Base-by-base conservation (phyloP, 2,329 filamentous ascomycete species). In the Phialophora chinensis region DNA sequence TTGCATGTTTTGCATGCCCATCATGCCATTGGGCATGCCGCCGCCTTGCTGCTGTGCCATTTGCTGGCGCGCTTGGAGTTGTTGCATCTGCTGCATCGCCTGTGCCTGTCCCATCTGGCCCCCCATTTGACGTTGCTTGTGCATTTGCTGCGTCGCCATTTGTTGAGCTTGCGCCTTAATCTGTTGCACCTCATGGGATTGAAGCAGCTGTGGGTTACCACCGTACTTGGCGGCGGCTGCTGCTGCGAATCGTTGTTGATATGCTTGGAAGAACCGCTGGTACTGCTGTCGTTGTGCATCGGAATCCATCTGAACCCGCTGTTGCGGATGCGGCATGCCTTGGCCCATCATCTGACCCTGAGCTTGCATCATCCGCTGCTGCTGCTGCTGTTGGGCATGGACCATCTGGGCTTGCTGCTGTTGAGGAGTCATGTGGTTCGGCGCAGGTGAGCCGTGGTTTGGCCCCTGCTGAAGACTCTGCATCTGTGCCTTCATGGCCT, bases 401-500 rank as follows among this genome's bases (percentile, higher is more conserved):
- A 60, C 67, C 33, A 67, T 47, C 50, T 72, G 72, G 31, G 63
- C 58, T 8, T 62, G 66, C 58, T 67, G 67, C 58, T 68, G 69
- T 31, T 72, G 69, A 47, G 69, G 69, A 8, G 66, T 70, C 69
- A 72, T 71, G 20, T 69, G 66, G 55, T 68, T 70, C 12, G 66
- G 67, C n/a, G 56, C 65, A n/a, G 70, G 70, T 8, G 69, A 70
- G 17, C 69, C 61, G 20, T 71, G 69, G 20, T 31, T 35, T 53
- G 60, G 65, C n/a, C 55, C 47, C 62, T 69, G 67, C 47, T 67
- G 65, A n/a, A 71, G 63, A 44, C 57, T 67, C 61, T 69, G 65
- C 60, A 71, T 66, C 35, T 73, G 72, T 31, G 69, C 68, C 59
- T 72, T 71, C 53, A 69, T 61, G n/a, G 70, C 66, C 35, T 70